Evolutionary conservation across 2,329 filamentous ascomycete genomes (phyloP), one percentile per base, ranked within the genome.

Genomic region (Teratosphaeria viscida): DNA sequence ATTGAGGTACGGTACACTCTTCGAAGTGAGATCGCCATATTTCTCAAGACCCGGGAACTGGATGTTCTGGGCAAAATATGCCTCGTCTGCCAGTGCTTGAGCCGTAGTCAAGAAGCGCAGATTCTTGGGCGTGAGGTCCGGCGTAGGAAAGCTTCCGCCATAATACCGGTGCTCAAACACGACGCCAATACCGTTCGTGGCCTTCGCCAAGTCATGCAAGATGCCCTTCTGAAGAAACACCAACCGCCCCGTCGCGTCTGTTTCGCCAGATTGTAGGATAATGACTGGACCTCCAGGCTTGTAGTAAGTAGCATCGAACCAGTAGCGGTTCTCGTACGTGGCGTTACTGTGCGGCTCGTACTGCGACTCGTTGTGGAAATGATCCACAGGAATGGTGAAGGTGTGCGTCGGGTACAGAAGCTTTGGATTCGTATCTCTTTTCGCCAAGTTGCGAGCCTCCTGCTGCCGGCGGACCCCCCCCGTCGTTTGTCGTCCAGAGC

Each of bases 151-250:
- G 70, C 88, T 92, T 12, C 79, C 80, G 59, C 90, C 90, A 69
- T 95, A 95, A 78, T 95, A 95, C 34, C 90, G 84, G 61, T 95
- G 90, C 75, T 95, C 90, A 2, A 95, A 80, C 54, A 95, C 82
- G 2, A 95, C 87, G 2, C 86, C 89, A 29, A 95, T 75, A 1
- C 90, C 90, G 59, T 85, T 77, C 0, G 87, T 89, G 0, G 86
- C 87, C 65, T 86, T 77, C 3, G 86, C 82, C 19, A 95, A 78
- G 64, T 89, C 81, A 39, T 85, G 79, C 0, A 90, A 78, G 57
- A 95, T 87, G 57, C 90, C 90, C 71, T 94, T 89, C 65, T 91
- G 84, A 10, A 95, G 75, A 68, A 82, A 92, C 0, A 82, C 81
- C 19, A 95, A 75, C 14, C 89, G 81, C 35, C 72, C 82, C n/a